Evolutionary conservation across 2,329 filamentous ascomycete genomes (phyloP), one percentile per base, ranked within the genome.

Genomic region (Ceratocystis cubensis): DNA sequence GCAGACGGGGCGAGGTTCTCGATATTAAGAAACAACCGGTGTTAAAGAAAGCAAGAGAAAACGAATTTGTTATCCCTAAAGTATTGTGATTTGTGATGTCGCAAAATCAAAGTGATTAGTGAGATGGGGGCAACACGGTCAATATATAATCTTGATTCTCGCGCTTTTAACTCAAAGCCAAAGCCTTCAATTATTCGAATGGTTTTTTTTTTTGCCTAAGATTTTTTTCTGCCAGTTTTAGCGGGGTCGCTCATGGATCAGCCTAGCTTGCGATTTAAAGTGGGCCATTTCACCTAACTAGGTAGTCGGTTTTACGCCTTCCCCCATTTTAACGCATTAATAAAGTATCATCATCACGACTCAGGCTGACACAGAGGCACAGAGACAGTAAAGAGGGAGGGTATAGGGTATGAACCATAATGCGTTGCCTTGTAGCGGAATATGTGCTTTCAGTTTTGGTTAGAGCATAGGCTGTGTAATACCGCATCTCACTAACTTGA

Each of bases 191-290:
- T 7, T 20, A n/a, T 50, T 63, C 22, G 7, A 15, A 41, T 57
- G n/a, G 37, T 57, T 57, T 20, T 45, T 46, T 44, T 33, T 28
- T 56, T 65, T 37, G 22, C 48, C 20, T 17, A 22, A 46, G 44
- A 61, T 65, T 65, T 65, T 48, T 64, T 65, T 65, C 53, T 65
- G 37, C 37, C 46, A 20, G 56, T 59, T 65, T 61, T 65, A 59
- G 64, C 64, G 64, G 53, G 50, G 53, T 65, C 37, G 17, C n/a
- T 48, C 25, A 33, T 59, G 37, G 45, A 56, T 30, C 44, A 56
- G 30, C 20, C 53, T 37, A 48, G 10, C 25, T n/a, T 22, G 22
- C 25, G 20, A 44, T 37, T 37, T 37, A 64, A 64, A 48, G 41
- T 46, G 63, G 46, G 6, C 3, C 20, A 10, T n/a, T 45, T 28